Conservation (phyloP, 2,329 filamentous ascomycete species). For the Fusarium sp. region DNA sequence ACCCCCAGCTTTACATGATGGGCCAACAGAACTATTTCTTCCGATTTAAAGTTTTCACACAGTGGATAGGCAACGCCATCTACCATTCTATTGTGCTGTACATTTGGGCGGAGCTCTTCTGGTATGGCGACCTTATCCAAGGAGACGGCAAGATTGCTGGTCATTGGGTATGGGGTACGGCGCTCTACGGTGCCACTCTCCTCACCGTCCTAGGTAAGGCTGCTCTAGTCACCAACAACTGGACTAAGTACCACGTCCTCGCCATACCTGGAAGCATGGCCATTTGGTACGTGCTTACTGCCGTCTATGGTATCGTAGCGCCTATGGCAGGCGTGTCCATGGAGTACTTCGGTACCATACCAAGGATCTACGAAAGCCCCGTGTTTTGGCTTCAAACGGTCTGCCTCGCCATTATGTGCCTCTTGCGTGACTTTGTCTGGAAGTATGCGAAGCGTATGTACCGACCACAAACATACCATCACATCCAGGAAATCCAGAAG, state of each 20-base stretch:
- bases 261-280: conserved; percentile 93
- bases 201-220: conserved; percentile 95
- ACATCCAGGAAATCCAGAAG: conserved; percentile 99
- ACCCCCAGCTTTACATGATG: conserved; percentile 93
- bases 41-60: conserved; percentile 88
- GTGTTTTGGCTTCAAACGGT: conserved; percentile 93
- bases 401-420: conserved; percentile 80
- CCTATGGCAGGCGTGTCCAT: conserved; percentile 82
- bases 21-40: conserved; percentile 96
- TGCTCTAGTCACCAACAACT: conserved; percentile 93
- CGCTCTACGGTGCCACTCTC: conserved; percentile 93
- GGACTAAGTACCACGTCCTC: conserved; percentile 97
- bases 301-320: conserved; percentile 85
- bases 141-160: conserved; percentile 83
- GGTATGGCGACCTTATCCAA: conserved; percentile 80
- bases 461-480: conserved; percentile 92
- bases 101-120: conserved; percentile 82
- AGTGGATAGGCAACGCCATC: conserved; percentile 93
- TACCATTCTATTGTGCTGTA: conserved; percentile 97
- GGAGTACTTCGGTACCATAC: conserved; percentile 87
- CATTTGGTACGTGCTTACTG: conserved; percentile 91
- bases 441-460: conserved; percentile 99
- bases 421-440: conserved; percentile 91
- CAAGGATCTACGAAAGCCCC: conserved; percentile 80
- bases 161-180: conserved; percentile 98